Percentiles rank a stretch among this genome's conserved stretches.
Evolutionary conservation across 2,329 filamentous ascomycete species (phyloP).

Genomic region (Fusarium sp.): DNA sequence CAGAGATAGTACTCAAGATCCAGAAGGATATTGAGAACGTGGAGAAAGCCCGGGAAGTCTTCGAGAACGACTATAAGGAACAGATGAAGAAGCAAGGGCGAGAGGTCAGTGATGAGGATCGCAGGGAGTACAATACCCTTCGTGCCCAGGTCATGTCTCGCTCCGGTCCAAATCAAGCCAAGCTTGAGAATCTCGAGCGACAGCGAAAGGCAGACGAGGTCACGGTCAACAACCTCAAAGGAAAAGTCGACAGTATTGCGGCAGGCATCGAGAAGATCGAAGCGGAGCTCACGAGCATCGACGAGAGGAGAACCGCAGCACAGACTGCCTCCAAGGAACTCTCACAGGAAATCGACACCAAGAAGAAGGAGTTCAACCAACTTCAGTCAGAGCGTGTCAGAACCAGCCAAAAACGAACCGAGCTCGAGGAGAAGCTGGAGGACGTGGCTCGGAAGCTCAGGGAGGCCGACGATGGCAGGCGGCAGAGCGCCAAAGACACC

Average conservation of each 20-base stretch:
- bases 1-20: constrained; percentile 74
- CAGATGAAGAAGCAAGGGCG: constrained; percentile 87
- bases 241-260: constrained; percentile 84
- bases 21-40: constrained; percentile 84
- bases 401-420: constrained; percentile 83
- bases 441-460: constrained; percentile 83
- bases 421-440: constrained; percentile 91
- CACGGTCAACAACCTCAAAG: constrained; percentile 87
- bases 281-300: constrained; percentile 74
- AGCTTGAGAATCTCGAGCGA: constrained; percentile 86
- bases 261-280: constrained; percentile 79
- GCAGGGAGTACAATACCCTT: constrained; percentile 88
- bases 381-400: constrained; percentile 85
- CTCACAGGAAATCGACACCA: constrained; percentile 81
- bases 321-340: constrained; percentile 73
- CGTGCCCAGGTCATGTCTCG: constrained; percentile 86
- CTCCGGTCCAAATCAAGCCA: constrained; percentile 82
- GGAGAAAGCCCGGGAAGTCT: constrained; percentile 89
- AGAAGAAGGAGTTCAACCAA: constrained; percentile 91
- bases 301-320: constrained; percentile 73
- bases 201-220: constrained; percentile 93
- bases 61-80: constrained; percentile 88
- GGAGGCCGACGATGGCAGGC: constrained; percentile 85
- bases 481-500: constrained; percentile 85
- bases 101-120: constrained; percentile 84